Percentiles rank a stretch among this genome's conserved stretches.
Evolutionary conservation across 2,329 filamentous ascomycete species (phyloP).

Genomic region (Hymenoscyphus occultus): DNA sequence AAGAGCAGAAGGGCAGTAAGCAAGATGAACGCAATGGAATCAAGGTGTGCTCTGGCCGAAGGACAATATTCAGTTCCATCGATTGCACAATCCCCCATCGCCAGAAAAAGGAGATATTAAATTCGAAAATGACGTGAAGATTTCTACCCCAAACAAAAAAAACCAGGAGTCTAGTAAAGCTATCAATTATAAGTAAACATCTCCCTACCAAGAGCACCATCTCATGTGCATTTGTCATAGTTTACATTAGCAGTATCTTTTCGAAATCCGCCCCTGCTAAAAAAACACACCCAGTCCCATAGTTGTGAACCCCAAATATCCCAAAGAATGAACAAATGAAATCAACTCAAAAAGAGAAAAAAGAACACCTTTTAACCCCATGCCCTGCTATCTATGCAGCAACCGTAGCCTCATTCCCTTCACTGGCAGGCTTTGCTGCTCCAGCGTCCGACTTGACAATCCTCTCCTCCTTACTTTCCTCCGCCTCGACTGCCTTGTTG

Average conservation of each 20-base stretch:
- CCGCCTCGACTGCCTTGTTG: conserved; percentile 43
- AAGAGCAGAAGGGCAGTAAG: too few relatives aligned
- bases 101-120: background rate
- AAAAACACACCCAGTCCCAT: conserved; percentile 1
- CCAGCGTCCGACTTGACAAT: conserved; percentile 38
- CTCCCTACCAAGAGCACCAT: background rate
- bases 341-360: background rate
- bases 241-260: background rate
- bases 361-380: background rate
- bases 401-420: conserved; percentile 53
- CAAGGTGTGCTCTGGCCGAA: too few relatives aligned
- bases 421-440: conserved; percentile 60
- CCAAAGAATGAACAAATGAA: conserved; percentile 5
- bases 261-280: background rate
- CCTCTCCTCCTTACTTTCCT: conserved; percentile 56
- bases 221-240: conserved; percentile 1
- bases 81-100: too few relatives aligned
- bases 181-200: background rate
- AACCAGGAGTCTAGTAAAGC: background rate
- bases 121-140: background rate
- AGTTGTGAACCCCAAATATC: background rate
- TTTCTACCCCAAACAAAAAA: background rate
- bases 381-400: conserved; percentile 18
- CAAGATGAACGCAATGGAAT: too few relatives aligned
- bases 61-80: too few relatives aligned